phyloP scores from a whole-genome alignment of 163 green algal species.

The Coccomyxa subellipsoidea region DNA sequence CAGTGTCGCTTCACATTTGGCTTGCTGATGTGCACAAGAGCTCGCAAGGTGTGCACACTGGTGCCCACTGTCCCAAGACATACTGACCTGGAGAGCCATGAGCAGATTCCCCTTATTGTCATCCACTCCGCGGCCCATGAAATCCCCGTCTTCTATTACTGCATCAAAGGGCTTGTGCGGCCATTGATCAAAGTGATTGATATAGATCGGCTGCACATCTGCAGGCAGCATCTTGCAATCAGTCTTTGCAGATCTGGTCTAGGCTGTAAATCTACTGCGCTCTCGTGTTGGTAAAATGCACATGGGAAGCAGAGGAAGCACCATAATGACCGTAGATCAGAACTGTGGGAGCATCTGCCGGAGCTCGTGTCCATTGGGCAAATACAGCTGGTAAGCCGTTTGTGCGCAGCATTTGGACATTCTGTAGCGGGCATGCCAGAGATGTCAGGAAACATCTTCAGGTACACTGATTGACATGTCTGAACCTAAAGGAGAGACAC shows the following conservation, averaged over 20 bases:
- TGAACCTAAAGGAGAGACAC: too few species aligned
- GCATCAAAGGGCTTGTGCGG: background rate
- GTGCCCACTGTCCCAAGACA: background rate
- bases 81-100: background rate
- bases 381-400: background rate
- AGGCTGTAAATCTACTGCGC: too few species aligned
- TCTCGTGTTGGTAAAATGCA: background rate
- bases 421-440: background rate
- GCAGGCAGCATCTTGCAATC: too few species aligned
- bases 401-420: background rate
- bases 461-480: too few species aligned
- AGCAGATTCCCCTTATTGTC: background rate
- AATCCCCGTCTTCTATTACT: background rate
- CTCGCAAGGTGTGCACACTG: background rate
- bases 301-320: background rate
- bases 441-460: too few species aligned
- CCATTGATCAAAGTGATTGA: background rate
- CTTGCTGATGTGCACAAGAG: too few species aligned
- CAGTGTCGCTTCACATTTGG: too few species aligned
- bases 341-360: background rate
- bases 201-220: constrained; percentile 3
- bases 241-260: too few species aligned
- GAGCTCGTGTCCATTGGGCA: background rate
- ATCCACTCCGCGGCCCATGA: background rate
- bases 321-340: background rate